Percentiles rank a stretch among this genome's conserved stretches.
phyloP scores from a whole-genome alignment of 2,329 filamentous ascomycete genomes.

The Arthrinium puccinioides region DNA sequence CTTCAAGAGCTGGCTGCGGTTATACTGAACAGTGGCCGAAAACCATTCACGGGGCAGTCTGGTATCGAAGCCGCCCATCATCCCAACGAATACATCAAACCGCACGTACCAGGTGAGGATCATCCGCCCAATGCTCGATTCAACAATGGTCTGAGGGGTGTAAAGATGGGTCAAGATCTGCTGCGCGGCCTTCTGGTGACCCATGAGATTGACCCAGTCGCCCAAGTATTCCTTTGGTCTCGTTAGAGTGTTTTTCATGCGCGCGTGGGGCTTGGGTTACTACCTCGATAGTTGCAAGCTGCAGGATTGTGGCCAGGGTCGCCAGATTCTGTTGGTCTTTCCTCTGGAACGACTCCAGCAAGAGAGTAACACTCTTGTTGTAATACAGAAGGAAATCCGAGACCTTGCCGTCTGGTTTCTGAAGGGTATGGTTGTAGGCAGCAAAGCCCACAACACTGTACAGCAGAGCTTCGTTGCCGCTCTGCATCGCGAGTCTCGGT shows the following conservation, averaged over 20 bases:
- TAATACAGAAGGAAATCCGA: constrained; percentile 84
- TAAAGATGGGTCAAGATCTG: constrained; percentile 73
- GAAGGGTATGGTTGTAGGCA: constrained; percentile 75
- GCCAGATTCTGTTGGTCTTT: constrained; percentile 64
- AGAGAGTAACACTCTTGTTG: constrained; percentile 73
- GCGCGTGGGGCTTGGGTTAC: constrained; percentile 10
- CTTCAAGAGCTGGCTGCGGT: constrained; percentile 46
- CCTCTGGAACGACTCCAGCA: constrained; percentile 64
- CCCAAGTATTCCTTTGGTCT: constrained; percentile 74
- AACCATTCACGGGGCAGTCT: constrained; percentile 77
- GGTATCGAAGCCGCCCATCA: constrained; percentile 73
- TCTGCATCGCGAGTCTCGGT: constrained; percentile 60
- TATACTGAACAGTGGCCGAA: constrained; percentile 54
- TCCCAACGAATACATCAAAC: constrained; percentile 77
- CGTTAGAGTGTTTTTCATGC: background rate
- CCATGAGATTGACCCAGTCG: constrained; percentile 89
- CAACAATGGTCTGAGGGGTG: constrained; percentile 66
- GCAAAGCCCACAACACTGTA: constrained; percentile 85
- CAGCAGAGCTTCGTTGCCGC: constrained; percentile 65
- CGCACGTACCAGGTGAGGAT: constrained; percentile 85
- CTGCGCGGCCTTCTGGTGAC: constrained; percentile 84
- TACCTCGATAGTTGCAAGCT: constrained; percentile 91
- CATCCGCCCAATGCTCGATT: constrained; percentile 62
- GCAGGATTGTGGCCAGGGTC: constrained; percentile 79
- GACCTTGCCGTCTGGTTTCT: constrained; percentile 63